These are phyloP conservation scores for Epichloe elymi DNA, from an alignment of 2,329 filamentous ascomycete species.

Conservation along the genomic window DNA sequence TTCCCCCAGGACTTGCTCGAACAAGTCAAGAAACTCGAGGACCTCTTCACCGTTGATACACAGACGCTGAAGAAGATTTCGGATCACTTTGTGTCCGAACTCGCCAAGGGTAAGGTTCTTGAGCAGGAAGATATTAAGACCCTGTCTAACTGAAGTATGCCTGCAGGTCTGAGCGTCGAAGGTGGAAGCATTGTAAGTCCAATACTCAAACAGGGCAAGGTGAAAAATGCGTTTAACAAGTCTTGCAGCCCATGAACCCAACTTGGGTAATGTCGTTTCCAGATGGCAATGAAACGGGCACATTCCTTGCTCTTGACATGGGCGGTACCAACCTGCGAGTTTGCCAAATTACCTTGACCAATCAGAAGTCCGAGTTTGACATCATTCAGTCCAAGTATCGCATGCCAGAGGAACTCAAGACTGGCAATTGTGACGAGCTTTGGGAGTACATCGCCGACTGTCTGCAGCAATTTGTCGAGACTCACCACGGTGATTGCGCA, in stretches of 20 bases:
- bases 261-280: constrained; percentile 92
- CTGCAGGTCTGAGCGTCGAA: constrained; percentile 63
- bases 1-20: constrained; percentile 74
- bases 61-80: constrained; percentile 82
- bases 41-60: constrained; percentile 65
- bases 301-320: constrained; percentile 85
- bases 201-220: background rate
- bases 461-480: constrained; percentile 77
- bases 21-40: constrained; percentile 75
- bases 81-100: constrained; percentile 76
- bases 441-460: constrained; percentile 95
- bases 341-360: constrained; percentile 80
- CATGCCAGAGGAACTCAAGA: constrained; percentile 87
- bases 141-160: constrained; percentile 7
- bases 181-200: constrained; percentile 79
- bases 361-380: constrained; percentile 80
- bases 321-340: constrained; percentile 92
- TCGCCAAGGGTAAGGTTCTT: constrained; percentile 57
- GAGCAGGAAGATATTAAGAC: background rate
- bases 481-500: constrained; percentile 57
- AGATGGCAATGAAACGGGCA: constrained; percentile 75
- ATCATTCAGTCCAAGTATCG: constrained; percentile 94
- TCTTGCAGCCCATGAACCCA: constrained; percentile 77
- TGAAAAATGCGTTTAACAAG: constrained; percentile 9
- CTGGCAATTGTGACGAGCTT: constrained; percentile 67